phyloP scores from a whole-genome alignment of 225 moss, liverwort and hornwort species.

The Marchantia paleacea region DNA sequence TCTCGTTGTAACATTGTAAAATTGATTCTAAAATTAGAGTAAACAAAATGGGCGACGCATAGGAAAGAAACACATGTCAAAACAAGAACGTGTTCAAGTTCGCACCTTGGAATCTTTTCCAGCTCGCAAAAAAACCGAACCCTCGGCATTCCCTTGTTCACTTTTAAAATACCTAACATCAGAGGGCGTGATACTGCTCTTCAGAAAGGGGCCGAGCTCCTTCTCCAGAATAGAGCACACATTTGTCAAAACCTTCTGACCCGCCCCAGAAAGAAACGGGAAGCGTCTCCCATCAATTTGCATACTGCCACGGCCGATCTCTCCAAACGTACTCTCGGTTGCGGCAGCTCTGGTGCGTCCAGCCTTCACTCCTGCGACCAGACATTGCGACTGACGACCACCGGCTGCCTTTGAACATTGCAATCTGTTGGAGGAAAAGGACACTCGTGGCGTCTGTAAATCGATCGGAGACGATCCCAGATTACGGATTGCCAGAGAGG shows the following conservation, averaged over 20 bases:
- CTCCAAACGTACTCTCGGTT: not conserved
- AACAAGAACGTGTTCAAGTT: not conserved
- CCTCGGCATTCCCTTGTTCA: constrained; percentile 48
- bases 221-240: constrained; percentile 46
- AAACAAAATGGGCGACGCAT: not conserved
- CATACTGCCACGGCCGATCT: not conserved
- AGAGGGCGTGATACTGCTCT: constrained; percentile 46
- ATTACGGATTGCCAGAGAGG: too few relatives aligned
- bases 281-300: constrained; percentile 24
- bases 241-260: constrained; percentile 59
- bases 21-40: not conserved
- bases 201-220: constrained; percentile 50
- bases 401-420: too few relatives aligned
- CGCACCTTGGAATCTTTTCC: constrained; percentile 73
- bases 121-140: constrained; percentile 65
- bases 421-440: too few relatives aligned
- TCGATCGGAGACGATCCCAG: too few relatives aligned
- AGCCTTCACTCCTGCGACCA: not conserved
- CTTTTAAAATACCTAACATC: constrained; percentile 61
- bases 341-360: not conserved
- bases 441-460: too few relatives aligned
- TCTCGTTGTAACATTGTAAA: not conserved
- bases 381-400: not conserved
- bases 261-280: constrained; percentile 56
- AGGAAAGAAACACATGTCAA: not conserved